Percentiles rank a stretch among this genome's conserved stretches.
These are phyloP conservation scores for Clitopilus hobsonii DNA, from an alignment of 768 basidiomycete genomes.

Conservation along the genomic window DNA sequence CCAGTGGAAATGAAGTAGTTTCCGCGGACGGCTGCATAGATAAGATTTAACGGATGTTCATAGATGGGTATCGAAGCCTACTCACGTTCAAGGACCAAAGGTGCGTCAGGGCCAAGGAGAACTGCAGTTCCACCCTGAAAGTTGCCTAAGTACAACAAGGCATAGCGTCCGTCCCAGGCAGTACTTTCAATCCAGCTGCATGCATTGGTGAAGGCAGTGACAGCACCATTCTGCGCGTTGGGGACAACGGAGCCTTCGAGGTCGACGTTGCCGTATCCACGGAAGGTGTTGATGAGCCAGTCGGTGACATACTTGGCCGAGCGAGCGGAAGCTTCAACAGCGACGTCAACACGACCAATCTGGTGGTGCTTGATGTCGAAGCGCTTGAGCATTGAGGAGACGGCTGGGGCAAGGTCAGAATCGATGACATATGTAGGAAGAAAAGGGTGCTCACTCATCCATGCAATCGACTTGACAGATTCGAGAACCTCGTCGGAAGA, in stretches of 20 bases:
- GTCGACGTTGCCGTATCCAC: neutral
- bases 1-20: neutral
- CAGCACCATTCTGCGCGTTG: neutral
- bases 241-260: neutral
- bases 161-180: neutral
- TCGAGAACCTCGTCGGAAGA: neutral
- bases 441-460: neutral
- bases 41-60: neutral
- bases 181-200: neutral
- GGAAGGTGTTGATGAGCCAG: neutral
- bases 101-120: neutral
- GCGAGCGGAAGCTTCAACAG: neutral
- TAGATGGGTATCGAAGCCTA: neutral
- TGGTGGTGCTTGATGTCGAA: neutral
- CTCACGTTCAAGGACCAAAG: neutral
- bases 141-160: neutral
- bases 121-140: neutral
- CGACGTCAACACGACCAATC: neutral
- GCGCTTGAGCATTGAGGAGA: neutral
- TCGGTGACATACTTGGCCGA: neutral
- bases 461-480: neutral
- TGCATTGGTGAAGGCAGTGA: neutral
- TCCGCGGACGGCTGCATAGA: neutral
- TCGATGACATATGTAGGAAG: neutral
- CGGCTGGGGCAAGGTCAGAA: neutral